Base-by-base conservation (phyloP, 495 filamentous ascomycete genomes). In the Rostrohypoxylon terebratum region DNA sequence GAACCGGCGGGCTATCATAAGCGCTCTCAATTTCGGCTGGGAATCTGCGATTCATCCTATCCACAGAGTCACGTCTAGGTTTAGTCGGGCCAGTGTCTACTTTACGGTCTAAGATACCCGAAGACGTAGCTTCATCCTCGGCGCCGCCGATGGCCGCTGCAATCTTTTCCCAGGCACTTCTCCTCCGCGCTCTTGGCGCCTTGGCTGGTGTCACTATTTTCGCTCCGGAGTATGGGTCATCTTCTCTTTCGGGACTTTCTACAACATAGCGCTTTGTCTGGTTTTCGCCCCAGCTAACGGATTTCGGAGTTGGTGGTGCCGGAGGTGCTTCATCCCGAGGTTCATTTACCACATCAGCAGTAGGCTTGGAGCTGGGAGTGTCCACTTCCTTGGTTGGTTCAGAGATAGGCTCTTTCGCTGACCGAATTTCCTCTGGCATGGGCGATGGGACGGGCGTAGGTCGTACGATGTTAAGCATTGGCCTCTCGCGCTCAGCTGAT, bases 251-350 rank as follows among this genome's bases (percentile, higher is more conserved):
- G n/a, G 88, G 86, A 58, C 83, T 86, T 55, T 86, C 86, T 16
- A 87, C 81, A 25, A 89, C 87, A 36, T 86, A 89, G 74, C 87
- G 87, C 59, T 89, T 86, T 5, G 86, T 90, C 64, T 87, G 80
- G 67, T 88, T 87, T 44, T 88, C 81, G 33, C 87, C 87, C 88
- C 88, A 90, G 9, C 83, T 88, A 8, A 90, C 83, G 55, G 72
- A 86, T 33, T 87, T 87, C 14, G 83, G 67, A 40, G 36, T 72
- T 44, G 59, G 75, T 55, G 44, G 74, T 31, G 45, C 82, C 50
- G 77, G 81, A 16, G 75, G 55, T 36, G 50, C 65, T 61, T 79
- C 76, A 25, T 55, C 68, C 28, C 61, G 66, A 54, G 64, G 45
- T 10, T 66, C 66, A n/a, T 33, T 65, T 9, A 51, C 61, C 14